Evolutionary conservation across 805 yeast species (phyloP).

Genomic region (Lipomyces kockii): DNA sequence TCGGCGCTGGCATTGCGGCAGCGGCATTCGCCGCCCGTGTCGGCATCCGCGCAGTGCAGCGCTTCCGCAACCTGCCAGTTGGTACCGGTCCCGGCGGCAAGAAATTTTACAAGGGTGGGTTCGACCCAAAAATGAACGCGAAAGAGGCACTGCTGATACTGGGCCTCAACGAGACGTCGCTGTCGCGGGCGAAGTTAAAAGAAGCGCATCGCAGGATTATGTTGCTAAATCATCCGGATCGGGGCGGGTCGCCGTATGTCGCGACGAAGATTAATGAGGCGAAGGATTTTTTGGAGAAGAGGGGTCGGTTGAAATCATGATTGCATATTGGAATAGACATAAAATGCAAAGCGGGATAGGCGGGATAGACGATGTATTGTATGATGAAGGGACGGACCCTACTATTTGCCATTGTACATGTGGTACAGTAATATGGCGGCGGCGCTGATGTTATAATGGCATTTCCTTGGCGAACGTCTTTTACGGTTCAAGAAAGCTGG

Average conservation of each 20-base stretch:
- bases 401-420: background rate
- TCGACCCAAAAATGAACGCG: constrained; percentile 65
- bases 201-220: constrained; percentile 74
- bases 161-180: constrained; percentile 44
- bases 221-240: constrained; percentile 86
- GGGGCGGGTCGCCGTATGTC: constrained; percentile 80
- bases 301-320: constrained; percentile 21
- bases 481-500: background rate
- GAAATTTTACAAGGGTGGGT: constrained; percentile 82
- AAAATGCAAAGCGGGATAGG: background rate
- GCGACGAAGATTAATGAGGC: constrained; percentile 89
- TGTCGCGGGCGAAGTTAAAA: constrained; percentile 54
- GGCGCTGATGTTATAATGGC: background rate
- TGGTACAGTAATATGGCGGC: background rate
- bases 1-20: constrained; percentile 39
- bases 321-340: background rate
- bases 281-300: constrained; percentile 73
- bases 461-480: background rate
- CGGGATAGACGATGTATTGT: background rate
- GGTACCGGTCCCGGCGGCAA: constrained; percentile 41
- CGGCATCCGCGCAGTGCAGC: constrained; percentile 36
- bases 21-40: constrained; percentile 37
- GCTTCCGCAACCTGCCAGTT: constrained; percentile 27
- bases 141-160: constrained; percentile 39
- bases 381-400: background rate